phyloP scores from a whole-genome alignment of 2,329 filamentous ascomycete species.

The Polytolypa hystricis region DNA sequence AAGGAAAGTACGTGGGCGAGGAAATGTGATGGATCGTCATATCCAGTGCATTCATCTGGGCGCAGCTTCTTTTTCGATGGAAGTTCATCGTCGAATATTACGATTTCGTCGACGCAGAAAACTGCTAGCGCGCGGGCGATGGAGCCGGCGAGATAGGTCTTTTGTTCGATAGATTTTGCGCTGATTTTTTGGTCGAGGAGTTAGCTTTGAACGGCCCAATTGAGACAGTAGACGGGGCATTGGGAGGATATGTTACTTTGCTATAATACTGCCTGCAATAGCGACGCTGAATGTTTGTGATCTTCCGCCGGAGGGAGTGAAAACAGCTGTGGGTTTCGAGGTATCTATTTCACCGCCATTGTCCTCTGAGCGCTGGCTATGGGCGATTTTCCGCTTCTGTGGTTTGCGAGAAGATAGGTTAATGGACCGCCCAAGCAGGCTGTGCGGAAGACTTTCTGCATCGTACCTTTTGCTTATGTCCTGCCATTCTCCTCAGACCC shows the following conservation, averaged over 20 bases:
- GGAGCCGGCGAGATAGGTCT: constrained; percentile 60
- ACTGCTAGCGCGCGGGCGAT: constrained; percentile 73
- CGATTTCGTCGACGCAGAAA: constrained; percentile 73
- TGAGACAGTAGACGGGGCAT: neutral
- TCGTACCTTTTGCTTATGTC: constrained; percentile 5
- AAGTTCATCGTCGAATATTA: constrained; percentile 62
- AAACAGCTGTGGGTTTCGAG: constrained; percentile 59
- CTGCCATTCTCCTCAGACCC: no score
- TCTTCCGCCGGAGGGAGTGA: constrained; percentile 53
- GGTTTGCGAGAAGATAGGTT: neutral
- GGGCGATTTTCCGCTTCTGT: constrained; percentile 16
- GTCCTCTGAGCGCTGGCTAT: constrained; percentile 9
- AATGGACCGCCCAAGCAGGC: neutral
- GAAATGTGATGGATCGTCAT: constrained; percentile 67
- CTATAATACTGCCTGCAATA: constrained; percentile 64
- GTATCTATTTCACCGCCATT: constrained; percentile 35
- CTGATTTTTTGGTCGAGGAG: constrained; percentile 35
- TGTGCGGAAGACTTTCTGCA: neutral
- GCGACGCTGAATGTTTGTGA: constrained; percentile 68
- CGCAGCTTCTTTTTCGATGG: constrained; percentile 22
- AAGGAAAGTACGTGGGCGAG: constrained; percentile 68
- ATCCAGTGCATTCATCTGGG: constrained; percentile 49
- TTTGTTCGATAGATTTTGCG: constrained; percentile 61
- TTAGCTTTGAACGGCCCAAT: neutral
- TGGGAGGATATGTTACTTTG: constrained; percentile 48